Percentiles rank a stretch among this genome's conserved stretches.
phyloP scores from a whole-genome alignment of 257 asterid genomes.

The Hygrophila difformis region DNA sequence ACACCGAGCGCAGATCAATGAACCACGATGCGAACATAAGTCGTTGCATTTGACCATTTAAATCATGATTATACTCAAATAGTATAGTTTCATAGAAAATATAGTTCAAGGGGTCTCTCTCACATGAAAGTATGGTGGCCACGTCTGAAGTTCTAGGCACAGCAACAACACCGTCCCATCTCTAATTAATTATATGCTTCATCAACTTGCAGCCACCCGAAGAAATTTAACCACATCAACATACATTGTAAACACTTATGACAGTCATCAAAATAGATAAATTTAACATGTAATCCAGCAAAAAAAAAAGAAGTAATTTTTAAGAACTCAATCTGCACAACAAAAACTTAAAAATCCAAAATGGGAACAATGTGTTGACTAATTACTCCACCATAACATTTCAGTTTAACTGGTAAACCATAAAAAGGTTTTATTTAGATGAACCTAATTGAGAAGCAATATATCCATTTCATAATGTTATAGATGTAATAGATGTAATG shows the following conservation, averaged over 20 bases:
- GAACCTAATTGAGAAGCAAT: too few relatives aligned
- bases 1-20: background rate
- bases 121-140: conserved; percentile 49
- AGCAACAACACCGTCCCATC: conserved; percentile 87
- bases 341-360: too few relatives aligned
- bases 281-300: too few relatives aligned
- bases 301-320: too few relatives aligned
- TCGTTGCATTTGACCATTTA: background rate
- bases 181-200: conserved; percentile 26
- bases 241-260: background rate
- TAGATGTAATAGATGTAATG: too few relatives aligned
- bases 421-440: too few relatives aligned
- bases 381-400: too few relatives aligned
- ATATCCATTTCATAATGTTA: too few relatives aligned
- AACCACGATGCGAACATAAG: background rate
- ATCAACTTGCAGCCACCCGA: conserved; percentile 31
- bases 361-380: too few relatives aligned
- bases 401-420: too few relatives aligned
- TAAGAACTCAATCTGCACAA: too few relatives aligned
- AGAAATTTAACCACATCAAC: background rate
- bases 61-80: conserved; percentile 3
- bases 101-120: conserved; percentile 23
- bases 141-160: conserved; percentile 42
- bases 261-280: conserved; percentile 4
- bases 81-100: conserved; percentile 12